Evolutionary conservation across 495 filamentous ascomycete genomes (phyloP), one percentile per base, ranked within the genome.

Genomic region (Neurospora sp.): DNA sequence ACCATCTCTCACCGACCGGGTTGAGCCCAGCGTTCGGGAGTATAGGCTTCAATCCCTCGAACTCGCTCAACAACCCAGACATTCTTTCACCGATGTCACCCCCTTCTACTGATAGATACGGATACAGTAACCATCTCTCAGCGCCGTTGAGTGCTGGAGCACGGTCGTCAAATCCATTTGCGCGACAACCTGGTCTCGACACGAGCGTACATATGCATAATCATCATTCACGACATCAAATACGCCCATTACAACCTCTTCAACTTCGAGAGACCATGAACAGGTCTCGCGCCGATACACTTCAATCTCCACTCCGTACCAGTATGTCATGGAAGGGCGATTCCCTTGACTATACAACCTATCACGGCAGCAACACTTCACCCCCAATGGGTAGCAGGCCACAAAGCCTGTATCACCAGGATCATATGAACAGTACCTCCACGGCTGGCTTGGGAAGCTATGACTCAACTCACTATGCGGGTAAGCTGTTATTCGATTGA

Each of bases 251-350:
- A 20, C 89, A 89, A 75, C 87, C 88, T 14, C 83, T 90, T 39
- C 87, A 89, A 46, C 83, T 89, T 38, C 85, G 87, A 70, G 89
- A 91, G 69, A 85, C 86, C 11, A 84, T 88, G 82, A 84, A 86
- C n/a, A 82, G 89, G 72, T 87, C 87, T 18, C 82, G 88, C 72
- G 86, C 86, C 18, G 89, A 90, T 71, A 87, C 84, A 66, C 76
- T 89, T 37, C 87, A 89, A 73, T 88, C 88, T 16, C 89, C 89
- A 2, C 78, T 90, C 66, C 84, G 88, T 71, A 84, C 88, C 69
- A 89, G 87, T 75, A 88, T 88, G 82, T 87, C 88, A 16, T 90
- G 89, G 86, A 89, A 89, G 77, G 87, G 85, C 23, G 86, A 88
- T 74, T 83, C 87, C 0, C 83, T 89, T 54, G 88, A 89, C 69